These are phyloP conservation scores for Backusella tuberculispora DNA, from an alignment of 192 early-diverging fungal species.

Conservation along the genomic window DNA sequence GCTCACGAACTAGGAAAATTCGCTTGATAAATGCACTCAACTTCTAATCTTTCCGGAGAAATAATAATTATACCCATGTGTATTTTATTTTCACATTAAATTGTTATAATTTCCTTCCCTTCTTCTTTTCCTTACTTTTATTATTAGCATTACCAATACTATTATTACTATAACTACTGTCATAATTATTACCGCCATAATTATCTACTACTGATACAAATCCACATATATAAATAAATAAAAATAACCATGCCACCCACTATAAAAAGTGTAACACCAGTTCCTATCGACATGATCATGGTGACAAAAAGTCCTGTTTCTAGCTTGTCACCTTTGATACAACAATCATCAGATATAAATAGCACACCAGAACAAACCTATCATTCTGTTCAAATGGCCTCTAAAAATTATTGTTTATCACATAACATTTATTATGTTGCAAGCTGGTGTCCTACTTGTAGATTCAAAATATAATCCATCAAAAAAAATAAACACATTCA, in stretches of 20 bases:
- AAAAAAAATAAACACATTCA: not conserved
- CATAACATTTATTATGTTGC: slow-evolving; percentile 16
- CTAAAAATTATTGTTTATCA: slow-evolving; percentile 16
- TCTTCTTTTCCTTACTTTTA: not conserved
- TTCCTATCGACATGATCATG: slow-evolving; percentile 7
- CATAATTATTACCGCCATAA: not conserved
- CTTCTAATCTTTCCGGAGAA: slow-evolving; percentile 5
- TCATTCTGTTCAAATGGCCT: slow-evolving; percentile 15
- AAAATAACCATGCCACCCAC: slow-evolving; percentile 11
- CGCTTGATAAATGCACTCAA: not conserved
- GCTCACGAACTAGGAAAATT: slow-evolving; percentile 16
- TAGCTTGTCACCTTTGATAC: slow-evolving; percentile 12
- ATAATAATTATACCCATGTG: slow-evolving; percentile 6
- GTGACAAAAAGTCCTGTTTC: not conserved
- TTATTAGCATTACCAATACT: not conserved
- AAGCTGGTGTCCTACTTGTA: slow-evolving; percentile 21
- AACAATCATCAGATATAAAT: not conserved
- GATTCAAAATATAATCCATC: slow-evolving; percentile 10
- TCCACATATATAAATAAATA: not conserved
- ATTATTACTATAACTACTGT: not conserved
- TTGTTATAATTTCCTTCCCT: slow-evolving; percentile 1
- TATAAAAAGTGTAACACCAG: slow-evolving; percentile 5
- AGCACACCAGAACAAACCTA: slow-evolving; percentile 5
- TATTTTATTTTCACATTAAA: not conserved
- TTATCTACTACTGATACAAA: not conserved